Evolutionary conservation across 177 flowering plant species (phyloP).

Genomic region (Vitis hybrid): DNA sequence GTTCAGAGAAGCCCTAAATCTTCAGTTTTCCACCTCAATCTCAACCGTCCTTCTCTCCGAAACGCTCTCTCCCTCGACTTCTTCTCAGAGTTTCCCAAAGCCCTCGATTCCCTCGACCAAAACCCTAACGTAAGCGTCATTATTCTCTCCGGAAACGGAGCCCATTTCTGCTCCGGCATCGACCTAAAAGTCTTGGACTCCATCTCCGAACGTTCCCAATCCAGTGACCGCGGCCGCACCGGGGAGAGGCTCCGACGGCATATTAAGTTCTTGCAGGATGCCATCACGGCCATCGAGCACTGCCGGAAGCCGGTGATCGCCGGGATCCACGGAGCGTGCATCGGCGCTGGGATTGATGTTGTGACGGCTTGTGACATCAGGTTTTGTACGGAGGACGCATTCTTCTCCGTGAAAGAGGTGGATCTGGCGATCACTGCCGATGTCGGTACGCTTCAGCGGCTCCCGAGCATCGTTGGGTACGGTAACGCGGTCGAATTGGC

Average conservation of each 20-base stretch:
- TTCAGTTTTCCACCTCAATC: constrained; percentile 43
- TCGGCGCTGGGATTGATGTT: constrained; percentile 87
- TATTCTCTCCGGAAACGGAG: constrained; percentile 58
- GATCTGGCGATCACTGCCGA: constrained; percentile 82
- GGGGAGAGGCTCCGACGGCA: constrained; percentile 55
- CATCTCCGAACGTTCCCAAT: background rate
- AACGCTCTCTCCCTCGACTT: constrained; percentile 75
- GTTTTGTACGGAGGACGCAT: constrained; percentile 57
- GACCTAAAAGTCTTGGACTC: constrained; percentile 50
- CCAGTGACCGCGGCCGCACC: constrained; percentile 56
- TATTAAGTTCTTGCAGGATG: constrained; percentile 60
- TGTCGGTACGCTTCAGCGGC: constrained; percentile 86
- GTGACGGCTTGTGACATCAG: constrained; percentile 83
- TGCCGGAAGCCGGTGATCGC: constrained; percentile 90
- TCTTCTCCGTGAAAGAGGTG: constrained; percentile 86
- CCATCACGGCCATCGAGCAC: constrained; percentile 71
- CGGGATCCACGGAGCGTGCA: constrained; percentile 68
- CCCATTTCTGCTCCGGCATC: constrained; percentile 89
- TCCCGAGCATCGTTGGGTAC: constrained; percentile 76
- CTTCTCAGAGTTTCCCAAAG: constrained; percentile 74
- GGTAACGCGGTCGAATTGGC: constrained; percentile 84
- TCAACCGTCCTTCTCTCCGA: constrained; percentile 55
- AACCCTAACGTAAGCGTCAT: constrained; percentile 63
- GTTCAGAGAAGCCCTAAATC: constrained; percentile 27
- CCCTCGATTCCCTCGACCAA: constrained; percentile 66